Evolutionary conservation across 257 asterid genomes (phyloP).

Genomic region (Voacanga thouarsii): DNA sequence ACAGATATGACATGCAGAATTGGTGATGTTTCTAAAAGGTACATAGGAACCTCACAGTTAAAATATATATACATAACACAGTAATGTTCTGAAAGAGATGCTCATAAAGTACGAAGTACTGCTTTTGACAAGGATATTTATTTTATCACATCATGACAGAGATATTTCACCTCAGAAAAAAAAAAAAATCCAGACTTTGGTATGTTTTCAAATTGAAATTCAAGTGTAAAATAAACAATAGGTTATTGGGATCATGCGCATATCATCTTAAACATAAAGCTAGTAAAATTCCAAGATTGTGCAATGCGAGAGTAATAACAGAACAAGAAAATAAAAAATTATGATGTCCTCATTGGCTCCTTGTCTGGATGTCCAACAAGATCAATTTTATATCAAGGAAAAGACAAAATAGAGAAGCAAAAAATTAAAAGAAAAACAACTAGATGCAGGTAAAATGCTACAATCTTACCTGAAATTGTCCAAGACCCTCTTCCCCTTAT

Average conservation of each 20-base stretch:
- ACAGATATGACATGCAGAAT: background rate
- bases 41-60: background rate
- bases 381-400: background rate
- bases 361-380: background rate
- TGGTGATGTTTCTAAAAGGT: background rate
- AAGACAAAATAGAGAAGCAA: background rate
- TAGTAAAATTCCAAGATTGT: background rate
- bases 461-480: conserved; percentile 1
- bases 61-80: background rate
- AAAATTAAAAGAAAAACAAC: background rate
- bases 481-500: background rate
- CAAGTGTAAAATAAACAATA: background rate
- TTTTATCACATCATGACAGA: background rate
- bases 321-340: background rate
- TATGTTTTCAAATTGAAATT: background rate
- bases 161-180: background rate
- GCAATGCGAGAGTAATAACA: background rate
- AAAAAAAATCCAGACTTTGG: background rate
- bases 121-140: background rate
- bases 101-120: background rate
- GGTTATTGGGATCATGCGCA: background rate
- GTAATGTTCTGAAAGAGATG: background rate
- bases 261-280: background rate
- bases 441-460: background rate
- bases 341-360: background rate